Base-by-base conservation (phyloP, 306 rosid species). In the Rosa chinensis region DNA sequence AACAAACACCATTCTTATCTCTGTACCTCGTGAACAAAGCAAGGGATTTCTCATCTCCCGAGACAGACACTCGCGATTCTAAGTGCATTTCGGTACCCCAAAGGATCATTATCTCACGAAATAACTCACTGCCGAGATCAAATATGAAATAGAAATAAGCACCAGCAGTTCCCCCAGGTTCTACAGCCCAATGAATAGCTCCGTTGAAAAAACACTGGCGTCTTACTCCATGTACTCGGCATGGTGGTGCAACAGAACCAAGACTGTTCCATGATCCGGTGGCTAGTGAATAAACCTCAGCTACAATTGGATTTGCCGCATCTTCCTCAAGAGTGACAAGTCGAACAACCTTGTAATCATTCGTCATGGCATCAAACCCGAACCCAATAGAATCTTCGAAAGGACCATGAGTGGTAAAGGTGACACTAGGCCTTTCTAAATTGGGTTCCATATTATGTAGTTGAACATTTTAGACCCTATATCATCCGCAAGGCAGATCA, bases 171-270 rank as follows among this genome's bases (percentile, higher is more conserved):
- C 44, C 44, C 44, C 44, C 5, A 40, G 6, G 44, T 40, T 40
- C 44, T 40, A 40, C 74, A 23, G 12, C 11, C n/a, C 75, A 71
- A 71, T 71, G 75, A 71, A 48, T 21, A 47, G 75, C 59, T 5
- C 75, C 44, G 14, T 48, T 47, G 28, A 48, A 32, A 28, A 6
- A 47, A 48, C 11, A 0, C 4, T 12, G 40, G 2, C 10, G 44
- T 28, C 10, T 63, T 12, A 5, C 14, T 28, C 20, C 3, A 13
- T 5, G 1, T 32, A 63, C 10, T 32, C 2, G 43, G 69, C 69
- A 63, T 23, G 37, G 66, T 9, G 66, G 17, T 9, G 16, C 37
- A 23, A 61, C 66, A 12, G 7, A 61, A 11, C 18, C 67, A 25
- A 25, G 17, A 61, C 18, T 25, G 25, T 3, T 25, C 67, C 67